Evolutionary conservation across 208 protist species (phyloP), one percentile per base, ranked within the genome.

Genomic region (Leishmania gerbilli): DNA sequence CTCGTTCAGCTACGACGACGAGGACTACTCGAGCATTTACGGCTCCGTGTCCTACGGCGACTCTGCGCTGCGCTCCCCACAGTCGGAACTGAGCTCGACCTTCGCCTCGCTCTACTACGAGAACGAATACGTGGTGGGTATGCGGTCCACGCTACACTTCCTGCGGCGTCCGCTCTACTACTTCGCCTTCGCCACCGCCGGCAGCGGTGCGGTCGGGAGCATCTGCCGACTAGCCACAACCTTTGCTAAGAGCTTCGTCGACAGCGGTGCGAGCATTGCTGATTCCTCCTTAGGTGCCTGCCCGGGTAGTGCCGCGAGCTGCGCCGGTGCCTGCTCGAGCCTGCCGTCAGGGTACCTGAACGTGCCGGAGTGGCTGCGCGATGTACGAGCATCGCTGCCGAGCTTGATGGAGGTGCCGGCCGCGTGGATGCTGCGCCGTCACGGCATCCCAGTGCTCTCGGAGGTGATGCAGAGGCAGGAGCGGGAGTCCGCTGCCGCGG

Each of bases 91-190:
- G 74, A 95, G 92, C 86, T 95, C 94, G 17, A 95, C 94, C 34
- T 94, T 95, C 74, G 86, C 89, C 56, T 95, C 88, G 55, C 93
- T 96, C 82, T 97, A 95, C 80, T 83, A 92, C 77, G 90, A 94
- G 15, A 93, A 91, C 85, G 84, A 89, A n/a, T 77, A 76, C 17
- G 81, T 86, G 75, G 77, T 87, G 37, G 78, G 79, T 56, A 68
- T 62, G 15, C 82, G 82, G 45, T 47, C 84, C n/a, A 84, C 84
- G 1, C 56, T 90, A 71, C 85, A 51, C 58, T 93, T 93, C 71
- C 76, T 95, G 15, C 84, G 89, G 17, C 90, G 89, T 19, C 94
- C 94, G 5, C 56, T 96, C 8, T 84, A 90, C 58, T 97, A 95
- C 79, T 80, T 92, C 47, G 87, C 84, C 49, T 88, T 91, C 71